Evolutionary conservation across 345 rosid genomes (phyloP), one percentile per base, ranked within the genome.

Genomic region (Boechera retrofracta): DNA sequence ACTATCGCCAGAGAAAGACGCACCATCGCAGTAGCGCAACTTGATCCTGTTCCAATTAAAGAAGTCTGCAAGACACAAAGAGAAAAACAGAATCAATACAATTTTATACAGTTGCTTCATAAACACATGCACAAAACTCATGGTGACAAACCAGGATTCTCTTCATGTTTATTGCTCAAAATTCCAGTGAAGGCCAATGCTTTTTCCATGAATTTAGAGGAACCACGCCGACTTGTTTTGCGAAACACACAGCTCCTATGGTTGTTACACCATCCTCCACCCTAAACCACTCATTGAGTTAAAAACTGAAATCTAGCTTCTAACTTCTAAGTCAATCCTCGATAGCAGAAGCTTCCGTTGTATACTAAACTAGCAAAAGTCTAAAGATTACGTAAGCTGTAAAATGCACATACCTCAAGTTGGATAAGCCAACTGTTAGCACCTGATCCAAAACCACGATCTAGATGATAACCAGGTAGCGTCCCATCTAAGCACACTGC

Each of bases 401-500:
- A 1, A 58, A 55, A 56, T 28, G 21, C 26, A 64, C 83, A 64
- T 67, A 90, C 98, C 97, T 94, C 99, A 74, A 92, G 85, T 1
- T 95, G 90, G 65, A 95, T 78, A 72, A 95, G 85, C 99, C 99
- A 95, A 79, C 92, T 85, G 41, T 87, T 88, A 16, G 85, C 85
- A 68, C 97, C 95, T 2, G 91, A 85, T 71, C 95, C 97, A 52
- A 77, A 80, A 41, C 98, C 98, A 7, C 69, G 87, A 73, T 92
- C 86, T 64, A 90, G 54, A 85, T 94, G 97, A 77, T 94, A 94
- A 55, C 92, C 98, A 38, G 98, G 98, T 52, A 84, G 44, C 15
- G 97, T 85, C 77, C 98, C 95, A 84, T 94, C 98, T 85, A 91
- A 64, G 71, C 98, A 94, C 56, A 94, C 98, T 92, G 91, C 66